Conservation (phyloP, 345 rosid species). For the Eucalyptus pauciflora region DNA sequence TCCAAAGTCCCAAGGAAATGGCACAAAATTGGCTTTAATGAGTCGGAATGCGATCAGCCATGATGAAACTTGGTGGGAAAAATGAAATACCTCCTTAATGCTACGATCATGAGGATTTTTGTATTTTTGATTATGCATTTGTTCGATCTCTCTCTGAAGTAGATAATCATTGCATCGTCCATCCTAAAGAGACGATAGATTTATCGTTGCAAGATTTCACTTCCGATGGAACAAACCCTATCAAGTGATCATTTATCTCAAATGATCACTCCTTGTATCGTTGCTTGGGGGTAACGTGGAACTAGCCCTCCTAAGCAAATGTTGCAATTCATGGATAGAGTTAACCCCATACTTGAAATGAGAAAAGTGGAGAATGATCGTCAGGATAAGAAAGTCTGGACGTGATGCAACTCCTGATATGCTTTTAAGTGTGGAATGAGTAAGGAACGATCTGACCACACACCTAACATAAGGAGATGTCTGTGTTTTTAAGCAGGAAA, state of each 20-base stretch:
- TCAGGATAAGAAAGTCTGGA: too few relatives aligned
- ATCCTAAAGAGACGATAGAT: not conserved
- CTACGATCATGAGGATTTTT: not conserved
- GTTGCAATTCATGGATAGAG: not conserved
- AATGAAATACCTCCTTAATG: not conserved
- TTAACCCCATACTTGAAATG: not conserved
- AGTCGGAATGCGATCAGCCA: rapidly evolving
- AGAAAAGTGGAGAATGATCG: not conserved
- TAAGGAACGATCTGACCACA: not conserved
- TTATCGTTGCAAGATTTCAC: rapidly evolving
- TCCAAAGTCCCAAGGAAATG: not conserved
- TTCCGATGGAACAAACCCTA: rapidly evolving
- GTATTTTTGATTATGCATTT: not conserved
- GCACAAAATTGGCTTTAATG: not conserved
- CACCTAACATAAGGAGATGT: not conserved
- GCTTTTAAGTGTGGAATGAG: not conserved
- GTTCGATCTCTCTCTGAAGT: not conserved
- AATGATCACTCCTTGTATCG: rapidly evolving
- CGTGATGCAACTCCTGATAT: not conserved
- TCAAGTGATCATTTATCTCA: not conserved
- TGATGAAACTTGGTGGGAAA: too few relatives aligned
- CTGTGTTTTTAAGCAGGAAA: not conserved
- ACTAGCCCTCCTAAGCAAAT: rapidly evolving
- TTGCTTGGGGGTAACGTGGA: rapidly evolving
- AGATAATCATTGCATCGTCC: not conserved